Conservation (phyloP, 768 basidiomycete species). For the Thelephora aurantiotincta region DNA sequence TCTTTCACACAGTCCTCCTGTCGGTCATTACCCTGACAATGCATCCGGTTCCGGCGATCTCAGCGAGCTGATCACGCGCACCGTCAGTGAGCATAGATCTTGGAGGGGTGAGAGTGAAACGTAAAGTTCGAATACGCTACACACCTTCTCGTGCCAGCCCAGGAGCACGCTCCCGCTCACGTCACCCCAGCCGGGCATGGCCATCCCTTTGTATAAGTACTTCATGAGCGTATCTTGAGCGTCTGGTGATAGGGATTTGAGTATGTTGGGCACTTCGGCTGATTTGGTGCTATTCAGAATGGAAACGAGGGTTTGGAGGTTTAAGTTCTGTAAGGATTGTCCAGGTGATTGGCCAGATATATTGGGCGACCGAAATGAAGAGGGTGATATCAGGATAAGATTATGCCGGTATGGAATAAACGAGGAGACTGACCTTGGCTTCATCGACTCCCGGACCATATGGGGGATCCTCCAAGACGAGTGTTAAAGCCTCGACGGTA, state of each 20-base stretch:
- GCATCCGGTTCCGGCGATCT: conserved; percentile 86
- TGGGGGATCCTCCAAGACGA: conserved; percentile 68
- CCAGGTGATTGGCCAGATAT: background rate
- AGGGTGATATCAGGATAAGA: background rate
- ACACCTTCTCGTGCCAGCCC: conserved; percentile 95
- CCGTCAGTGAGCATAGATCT: background rate
- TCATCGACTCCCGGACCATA: conserved; percentile 81
- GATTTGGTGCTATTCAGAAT: conserved; percentile 92
- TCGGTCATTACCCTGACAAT: conserved; percentile 83
- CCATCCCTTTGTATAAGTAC: conserved; percentile 97
- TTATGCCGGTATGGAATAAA: background rate
- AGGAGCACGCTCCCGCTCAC: conserved; percentile 55
- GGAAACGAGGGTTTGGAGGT: conserved; percentile 66
- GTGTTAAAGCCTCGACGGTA: conserved; percentile 52
- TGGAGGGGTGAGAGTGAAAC: background rate
- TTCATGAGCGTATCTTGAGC: conserved; percentile 91
- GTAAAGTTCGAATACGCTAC: conserved; percentile 7
- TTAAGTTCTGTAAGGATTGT: conserved; percentile 39
- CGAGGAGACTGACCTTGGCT: conserved; percentile 57
- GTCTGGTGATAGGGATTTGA: conserved; percentile 60
- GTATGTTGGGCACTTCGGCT: conserved; percentile 64
- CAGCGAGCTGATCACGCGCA: conserved; percentile 52
- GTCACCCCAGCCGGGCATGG: conserved; percentile 41
- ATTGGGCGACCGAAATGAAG: background rate
- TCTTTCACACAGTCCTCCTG: conserved; percentile 34